Conservation (phyloP, 2,329 filamentous ascomycete genomes). For the Boeremia exigua region DNA sequence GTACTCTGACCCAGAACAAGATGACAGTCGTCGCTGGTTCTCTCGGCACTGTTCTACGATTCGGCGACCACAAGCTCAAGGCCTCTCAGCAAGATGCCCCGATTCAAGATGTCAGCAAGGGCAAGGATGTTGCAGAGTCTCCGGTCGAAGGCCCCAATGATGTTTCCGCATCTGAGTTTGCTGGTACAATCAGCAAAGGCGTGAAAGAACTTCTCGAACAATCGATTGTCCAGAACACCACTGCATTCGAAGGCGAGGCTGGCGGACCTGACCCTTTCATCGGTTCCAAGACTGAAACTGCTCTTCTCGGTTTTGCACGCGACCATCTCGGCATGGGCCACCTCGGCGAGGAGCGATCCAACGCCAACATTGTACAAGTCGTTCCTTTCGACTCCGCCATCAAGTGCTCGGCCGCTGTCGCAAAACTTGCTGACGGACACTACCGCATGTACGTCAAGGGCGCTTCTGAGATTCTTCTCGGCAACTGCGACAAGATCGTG, state of each 20-base stretch:
- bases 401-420: slow-evolving; percentile 73
- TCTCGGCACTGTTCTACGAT: slow-evolving; percentile 64
- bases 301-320: slow-evolving; percentile 72
- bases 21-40: slow-evolving; percentile 73
- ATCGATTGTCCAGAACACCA: slow-evolving; percentile 55
- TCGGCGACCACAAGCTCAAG: slow-evolving; percentile 55
- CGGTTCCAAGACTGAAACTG: slow-evolving; percentile 80
- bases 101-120: slow-evolving; percentile 40
- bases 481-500: slow-evolving; percentile 59
- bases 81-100: slow-evolving; percentile 19
- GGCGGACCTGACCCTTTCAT: slow-evolving; percentile 62
- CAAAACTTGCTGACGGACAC: slow-evolving; percentile 61
- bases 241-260: slow-evolving; percentile 52
- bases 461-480: slow-evolving; percentile 59
- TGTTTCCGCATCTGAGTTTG: slow-evolving; percentile 61
- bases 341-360: slow-evolving; percentile 66
- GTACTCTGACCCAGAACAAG: slow-evolving; percentile 52
- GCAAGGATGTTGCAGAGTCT: slow-evolving; percentile 38
- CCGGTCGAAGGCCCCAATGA: slow-evolving; percentile 53
- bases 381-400: slow-evolving; percentile 68
- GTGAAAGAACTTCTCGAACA: slow-evolving; percentile 65
- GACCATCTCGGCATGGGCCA: slow-evolving; percentile 70
- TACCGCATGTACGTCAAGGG: slow-evolving; percentile 64
- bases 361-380: slow-evolving; percentile 63
- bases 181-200: slow-evolving; percentile 57